Percentiles rank a stretch among this genome's conserved stretches.
Evolutionary conservation across 306 rosid genomes (phyloP).

Genomic region (Trifolium pratense): DNA sequence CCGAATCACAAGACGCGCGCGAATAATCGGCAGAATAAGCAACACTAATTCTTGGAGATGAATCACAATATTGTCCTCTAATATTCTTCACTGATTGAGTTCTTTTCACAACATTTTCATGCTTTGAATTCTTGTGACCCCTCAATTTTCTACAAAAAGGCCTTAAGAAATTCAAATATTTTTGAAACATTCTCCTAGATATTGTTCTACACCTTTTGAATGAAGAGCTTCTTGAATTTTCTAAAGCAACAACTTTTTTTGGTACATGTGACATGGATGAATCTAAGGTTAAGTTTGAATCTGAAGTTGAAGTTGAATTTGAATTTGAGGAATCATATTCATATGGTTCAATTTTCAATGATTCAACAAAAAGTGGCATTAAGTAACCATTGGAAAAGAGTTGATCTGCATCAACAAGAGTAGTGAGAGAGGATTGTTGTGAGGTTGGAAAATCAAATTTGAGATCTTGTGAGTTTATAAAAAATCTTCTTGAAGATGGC

Average conservation of each 20-base stretch:
- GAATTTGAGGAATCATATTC: conserved; percentile 37
- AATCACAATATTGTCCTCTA: conserved; percentile 48
- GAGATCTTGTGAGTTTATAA: conserved; percentile 74
- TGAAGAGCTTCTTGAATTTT: conserved; percentile 59
- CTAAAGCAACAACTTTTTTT: conserved; percentile 40
- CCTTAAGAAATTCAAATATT: conserved; percentile 76
- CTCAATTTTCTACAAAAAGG: conserved; percentile 76
- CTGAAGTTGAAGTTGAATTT: conserved; percentile 18
- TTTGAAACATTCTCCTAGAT: conserved; percentile 67
- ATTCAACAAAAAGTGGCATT: conserved; percentile 74
- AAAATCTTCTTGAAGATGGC: conserved; percentile 91
- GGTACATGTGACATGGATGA: conserved; percentile 51
- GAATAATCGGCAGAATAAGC: conserved; percentile 80
- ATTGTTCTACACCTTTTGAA: conserved; percentile 70
- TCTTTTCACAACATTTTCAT: conserved; percentile 56
- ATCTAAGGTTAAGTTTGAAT: conserved; percentile 34
- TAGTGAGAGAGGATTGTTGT: conserved; percentile 55
- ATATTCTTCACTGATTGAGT: conserved; percentile 60
- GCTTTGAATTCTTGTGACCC: conserved; percentile 55
- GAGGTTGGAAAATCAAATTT: conserved; percentile 85
- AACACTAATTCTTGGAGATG: conserved; percentile 78
- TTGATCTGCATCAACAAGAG: conserved; percentile 91
- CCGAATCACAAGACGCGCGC: conserved; percentile 94
- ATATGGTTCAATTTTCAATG: conserved; percentile 63
- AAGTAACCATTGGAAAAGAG: conserved; percentile 90